A percentile compares a stretch with the other conserved stretches of the same genome.
phyloP scores from a whole-genome alignment of 2,329 filamentous ascomycete species.

The Phaeosphaeria sp. region DNA sequence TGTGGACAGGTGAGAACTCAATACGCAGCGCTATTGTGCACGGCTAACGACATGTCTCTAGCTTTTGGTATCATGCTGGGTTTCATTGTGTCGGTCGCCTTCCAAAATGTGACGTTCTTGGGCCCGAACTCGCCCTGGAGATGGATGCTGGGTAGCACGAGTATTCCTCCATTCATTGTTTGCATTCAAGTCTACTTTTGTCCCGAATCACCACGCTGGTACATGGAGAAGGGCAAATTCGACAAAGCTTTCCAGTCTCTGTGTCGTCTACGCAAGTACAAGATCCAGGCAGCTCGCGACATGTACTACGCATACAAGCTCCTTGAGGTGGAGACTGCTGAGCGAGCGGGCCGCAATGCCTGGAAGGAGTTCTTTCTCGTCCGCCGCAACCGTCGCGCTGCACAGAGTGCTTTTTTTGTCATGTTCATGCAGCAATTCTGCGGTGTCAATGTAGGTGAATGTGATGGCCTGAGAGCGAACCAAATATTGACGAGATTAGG shows the following conservation, averaged over 20 bases:
- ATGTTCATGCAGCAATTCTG: conserved; percentile 47
- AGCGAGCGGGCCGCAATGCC: conserved; percentile 40
- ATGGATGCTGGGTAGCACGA: conserved; percentile 43
- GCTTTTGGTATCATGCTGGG: conserved; percentile 43
- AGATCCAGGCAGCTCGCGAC: conserved; percentile 63
- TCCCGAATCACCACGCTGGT: conserved; percentile 40
- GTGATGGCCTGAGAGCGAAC: no score
- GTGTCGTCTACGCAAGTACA: conserved; percentile 61
- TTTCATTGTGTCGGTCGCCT: conserved; percentile 40
- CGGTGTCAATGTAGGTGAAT: conserved; percentile 18
- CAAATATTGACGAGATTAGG: conserved; percentile 18
- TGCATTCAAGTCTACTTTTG: conserved; percentile 41
- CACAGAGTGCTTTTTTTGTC: conserved; percentile 41
- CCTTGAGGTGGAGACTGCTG: conserved; percentile 44
- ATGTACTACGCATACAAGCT: conserved; percentile 58
- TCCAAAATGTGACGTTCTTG: conserved; percentile 34
- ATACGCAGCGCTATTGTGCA: not conserved
- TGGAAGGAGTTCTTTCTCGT: conserved; percentile 44
- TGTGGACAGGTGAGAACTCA: conserved; percentile 39
- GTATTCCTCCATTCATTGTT: conserved; percentile 39
- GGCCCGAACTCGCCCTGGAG: conserved; percentile 38
- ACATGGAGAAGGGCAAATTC: conserved; percentile 45
- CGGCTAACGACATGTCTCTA: not conserved
- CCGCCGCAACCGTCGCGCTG: conserved; percentile 43
- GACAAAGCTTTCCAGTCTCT: conserved; percentile 40